Base-by-base conservation (phyloP, 495 filamentous ascomycete genomes). In the Sordaria brevicollis region DNA sequence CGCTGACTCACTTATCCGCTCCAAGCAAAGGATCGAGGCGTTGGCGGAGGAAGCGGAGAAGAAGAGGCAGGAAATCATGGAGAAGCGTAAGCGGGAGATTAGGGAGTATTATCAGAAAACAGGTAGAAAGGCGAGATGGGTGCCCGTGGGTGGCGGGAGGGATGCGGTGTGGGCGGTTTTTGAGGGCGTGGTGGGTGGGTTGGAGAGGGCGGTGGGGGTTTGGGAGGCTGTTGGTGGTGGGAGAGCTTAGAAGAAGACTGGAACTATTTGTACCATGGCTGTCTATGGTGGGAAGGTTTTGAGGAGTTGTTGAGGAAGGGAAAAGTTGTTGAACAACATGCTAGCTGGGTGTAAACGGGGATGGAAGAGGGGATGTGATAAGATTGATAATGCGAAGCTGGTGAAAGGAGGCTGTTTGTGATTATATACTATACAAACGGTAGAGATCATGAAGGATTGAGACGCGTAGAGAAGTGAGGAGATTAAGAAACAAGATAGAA, bases 11-110 rank as follows among this genome's bases (percentile, higher is more conserved):
- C 83, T 99, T 17, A 84, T 86, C 38, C 86, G 91, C 67, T 91
- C 91, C 3, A 83, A 87, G 68, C 90, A 90, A n/a, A 86, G 95
- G 11, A 93, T 98, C 76, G 85, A 91, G 57, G 90, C 92, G 15
- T 91, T 99, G 1, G 91, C 91, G 1, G 83, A 86, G 19, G 89
- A 90, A 69, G 95, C 95, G 0, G 94, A 97, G 75, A 83, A 83
- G 35, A 90, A 92, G 65, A 84, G 90, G 10, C 81, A 89, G 38
- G 82, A 86, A 13, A 83, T 84, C 69, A 75, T 88, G 17, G 89
- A 89, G 77, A 83, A 84, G 73, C 85, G 92, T 35, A 92, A 89
- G 80, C 82, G 84, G 72, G 88, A 94, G 67, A 90, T 90, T 4
- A 81, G 86, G 35, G 90, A 91, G 49, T 79, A 89, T 65, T 89